A percentile compares a stretch with the other conserved stretches of the same genome.
Evolutionary conservation across 2,329 filamentous ascomycete genomes (phyloP).

Genomic region (Aspergillus sojae): DNA sequence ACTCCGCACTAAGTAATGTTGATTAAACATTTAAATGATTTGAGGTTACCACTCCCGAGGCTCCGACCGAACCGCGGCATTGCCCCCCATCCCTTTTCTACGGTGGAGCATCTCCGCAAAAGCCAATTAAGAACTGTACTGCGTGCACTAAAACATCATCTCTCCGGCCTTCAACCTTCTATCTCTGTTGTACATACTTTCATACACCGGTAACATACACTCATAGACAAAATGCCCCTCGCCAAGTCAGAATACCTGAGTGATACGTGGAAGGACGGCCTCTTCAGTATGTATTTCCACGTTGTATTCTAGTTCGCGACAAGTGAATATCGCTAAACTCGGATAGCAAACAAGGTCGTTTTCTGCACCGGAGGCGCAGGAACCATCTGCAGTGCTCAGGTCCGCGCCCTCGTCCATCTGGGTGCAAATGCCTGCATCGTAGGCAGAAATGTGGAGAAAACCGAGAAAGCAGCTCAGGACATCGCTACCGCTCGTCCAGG

Average conservation of each 20-base stretch:
- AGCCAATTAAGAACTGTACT: neutral
- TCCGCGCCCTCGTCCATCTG: constrained; percentile 84
- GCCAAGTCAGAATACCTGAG: constrained; percentile 77
- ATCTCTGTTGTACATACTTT: neutral
- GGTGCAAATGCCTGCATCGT: constrained; percentile 94
- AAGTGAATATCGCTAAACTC: constrained; percentile 10
- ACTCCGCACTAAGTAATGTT: neutral
- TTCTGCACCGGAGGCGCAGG: constrained; percentile 96
- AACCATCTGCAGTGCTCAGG: constrained; percentile 91
- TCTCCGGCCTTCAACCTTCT: neutral
- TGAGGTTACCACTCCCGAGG: neutral
- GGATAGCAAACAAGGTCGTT: constrained; percentile 77
- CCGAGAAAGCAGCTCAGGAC: constrained; percentile 75
- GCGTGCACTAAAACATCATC: too few species aligned
- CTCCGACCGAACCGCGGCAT: neutral
- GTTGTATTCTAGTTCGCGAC: neutral
- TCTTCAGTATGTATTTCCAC: constrained; percentile 67
- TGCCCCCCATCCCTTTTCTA: neutral
- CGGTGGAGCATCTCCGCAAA: constrained; percentile 4
- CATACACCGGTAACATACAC: neutral
- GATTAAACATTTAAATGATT: neutral
- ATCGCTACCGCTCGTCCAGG: constrained; percentile 78
- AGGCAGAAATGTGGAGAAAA: constrained; percentile 87
- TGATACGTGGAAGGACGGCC: constrained; percentile 80
- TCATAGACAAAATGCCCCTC: neutral